Evolutionary conservation across 768 basidiomycete genomes (phyloP).

Genomic region (Candolleomyces eurysporus): DNA sequence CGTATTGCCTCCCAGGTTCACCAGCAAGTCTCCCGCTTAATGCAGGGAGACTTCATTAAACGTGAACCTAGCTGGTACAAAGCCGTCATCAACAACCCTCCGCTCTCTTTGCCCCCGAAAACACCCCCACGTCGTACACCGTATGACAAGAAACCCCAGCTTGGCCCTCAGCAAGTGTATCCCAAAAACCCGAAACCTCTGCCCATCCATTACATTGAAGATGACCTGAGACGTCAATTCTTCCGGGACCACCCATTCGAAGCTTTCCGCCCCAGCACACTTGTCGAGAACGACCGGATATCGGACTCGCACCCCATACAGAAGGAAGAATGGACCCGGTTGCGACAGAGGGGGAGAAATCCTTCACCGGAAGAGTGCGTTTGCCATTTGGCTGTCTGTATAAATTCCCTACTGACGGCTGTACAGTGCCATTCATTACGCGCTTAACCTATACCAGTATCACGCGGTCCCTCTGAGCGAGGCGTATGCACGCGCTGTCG

Average conservation of each 20-base stretch:
- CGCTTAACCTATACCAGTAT: constrained; percentile 70
- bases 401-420: constrained; percentile 9
- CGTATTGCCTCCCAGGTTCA: constrained; percentile 87
- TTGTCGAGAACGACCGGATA: constrained; percentile 70
- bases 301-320: constrained; percentile 53
- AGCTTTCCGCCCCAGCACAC: constrained; percentile 73
- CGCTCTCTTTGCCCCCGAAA: constrained; percentile 79
- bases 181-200: constrained; percentile 34
- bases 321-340: constrained; percentile 70
- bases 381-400: constrained; percentile 9
- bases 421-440: constrained; percentile 72
- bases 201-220: constrained; percentile 77
- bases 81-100: constrained; percentile 86
- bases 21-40: constrained; percentile 78
- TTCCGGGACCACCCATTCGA: constrained; percentile 97
- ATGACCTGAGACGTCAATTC: constrained; percentile 85
- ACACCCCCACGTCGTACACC: constrained; percentile 56
- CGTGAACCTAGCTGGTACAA: constrained; percentile 79
- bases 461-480: constrained; percentile 65
- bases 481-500: constrained; percentile 77
- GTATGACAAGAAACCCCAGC: constrained; percentile 44
- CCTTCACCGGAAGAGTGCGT: constrained; percentile 91
- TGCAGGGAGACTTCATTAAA: constrained; percentile 61
- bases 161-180: constrained; percentile 15
- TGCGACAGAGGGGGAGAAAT: constrained; percentile 79